Evolutionary conservation across 169 alveolate genomes (phyloP), one percentile per base, ranked within the genome.

Genomic region (Amoebophrya sp.): DNA sequence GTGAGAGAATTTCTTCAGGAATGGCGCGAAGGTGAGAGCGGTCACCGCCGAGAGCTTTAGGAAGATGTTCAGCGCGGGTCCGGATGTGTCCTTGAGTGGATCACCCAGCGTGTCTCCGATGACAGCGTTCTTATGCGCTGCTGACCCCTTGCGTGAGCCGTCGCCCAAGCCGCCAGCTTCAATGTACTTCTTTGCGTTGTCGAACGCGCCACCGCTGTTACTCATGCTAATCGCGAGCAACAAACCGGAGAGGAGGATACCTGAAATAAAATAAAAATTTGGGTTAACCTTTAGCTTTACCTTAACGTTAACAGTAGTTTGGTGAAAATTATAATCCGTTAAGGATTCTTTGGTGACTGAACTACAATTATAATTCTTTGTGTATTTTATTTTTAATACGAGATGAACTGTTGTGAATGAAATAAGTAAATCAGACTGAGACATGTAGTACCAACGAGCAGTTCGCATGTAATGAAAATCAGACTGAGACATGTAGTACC

Each of bases 11-110:
- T 65, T 29, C 36, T 26, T 6, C 33, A 65, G 83, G 26, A 65
- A 65, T 10, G 83, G 83, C 26, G 83, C 83, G 83, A 65, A 65
- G 83, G 83, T 65, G 83, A 65, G 83, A 1, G 83, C 83, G 39
- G 83, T 65, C 41, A 96, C 97, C 78, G 98, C 97, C 53, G 97
- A 94, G 36, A 97, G 96, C 94, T 97, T 97, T 65, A 97, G 93
- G 65, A 96, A 92, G 92, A 96, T 97, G 94, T 96, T 96, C 92
- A 96, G 94, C 41, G 97, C 95, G 24, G 98, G 99, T 38, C 99
- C 99, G 38, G 97, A 95, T 55, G 99, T 98, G 65, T 47, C 99
- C 95, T 98, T 98, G 91, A 98, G 94, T 78, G 99, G 99, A 93
- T 97, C 99, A 34, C 99, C 99, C 90, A 96, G 92, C 33, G 93